Conservation (phyloP, 2,329 filamentous ascomycete genomes). For the Sporothrix protearum region DNA sequence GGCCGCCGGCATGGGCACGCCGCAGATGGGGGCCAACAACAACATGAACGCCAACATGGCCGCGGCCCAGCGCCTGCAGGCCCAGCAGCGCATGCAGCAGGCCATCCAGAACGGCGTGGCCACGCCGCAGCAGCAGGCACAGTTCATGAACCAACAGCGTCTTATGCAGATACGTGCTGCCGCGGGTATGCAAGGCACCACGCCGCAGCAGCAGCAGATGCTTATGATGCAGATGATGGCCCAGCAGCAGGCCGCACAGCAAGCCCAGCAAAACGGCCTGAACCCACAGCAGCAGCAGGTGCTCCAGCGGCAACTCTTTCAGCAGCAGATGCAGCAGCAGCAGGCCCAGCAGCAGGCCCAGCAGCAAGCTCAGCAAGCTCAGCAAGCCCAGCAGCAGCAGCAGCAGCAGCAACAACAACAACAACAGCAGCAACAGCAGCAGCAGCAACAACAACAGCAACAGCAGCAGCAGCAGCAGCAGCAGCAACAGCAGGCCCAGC, state of each 20-base stretch:
- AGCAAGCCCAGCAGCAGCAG: conserved; percentile 35
- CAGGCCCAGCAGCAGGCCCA: conserved; percentile 33
- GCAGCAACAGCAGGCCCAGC: no score
- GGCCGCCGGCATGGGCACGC: conserved; percentile 36
- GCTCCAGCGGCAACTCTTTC: conserved; percentile 17
- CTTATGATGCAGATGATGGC: conserved; percentile 35
- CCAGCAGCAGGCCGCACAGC: conserved; percentile 11
- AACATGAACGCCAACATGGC: conserved; percentile 29
- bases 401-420: conserved; percentile 34
- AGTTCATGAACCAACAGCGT: conserved; percentile 28
- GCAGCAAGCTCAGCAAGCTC: conserved; percentile 28
- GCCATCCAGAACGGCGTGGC: conserved; percentile 40
- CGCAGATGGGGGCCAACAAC: conserved; percentile 31
- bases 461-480: conserved; percentile 34
- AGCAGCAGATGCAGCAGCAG: conserved; percentile 32
- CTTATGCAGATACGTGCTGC: conserved; percentile 36
- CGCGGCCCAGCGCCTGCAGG: conserved; percentile 46
- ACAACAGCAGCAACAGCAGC: conserved; percentile 30
- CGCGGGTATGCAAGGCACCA: conserved; percentile 30
- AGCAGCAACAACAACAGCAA: conserved; percentile 30
- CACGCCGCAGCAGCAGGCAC: conserved; percentile 33
- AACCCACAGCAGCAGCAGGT: conserved; percentile 8
- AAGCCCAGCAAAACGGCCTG: conserved; percentile 27
- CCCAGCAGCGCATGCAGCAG: conserved; percentile 35
- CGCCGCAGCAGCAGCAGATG: conserved; percentile 33